phyloP scores from a whole-genome alignment of 164 flowering plant species.

The Dillenia suffruticosa region DNA sequence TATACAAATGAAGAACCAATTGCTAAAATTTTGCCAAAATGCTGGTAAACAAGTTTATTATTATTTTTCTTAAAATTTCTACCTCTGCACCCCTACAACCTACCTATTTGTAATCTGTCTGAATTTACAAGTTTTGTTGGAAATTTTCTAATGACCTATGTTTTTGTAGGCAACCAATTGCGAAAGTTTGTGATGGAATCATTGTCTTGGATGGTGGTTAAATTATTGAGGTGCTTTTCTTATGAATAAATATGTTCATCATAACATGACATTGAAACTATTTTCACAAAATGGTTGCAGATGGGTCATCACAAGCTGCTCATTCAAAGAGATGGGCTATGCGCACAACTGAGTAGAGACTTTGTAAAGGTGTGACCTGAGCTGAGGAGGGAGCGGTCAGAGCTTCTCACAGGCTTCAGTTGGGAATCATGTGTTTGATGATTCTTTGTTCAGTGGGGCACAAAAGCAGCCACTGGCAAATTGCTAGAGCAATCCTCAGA shows the following conservation, averaged over 20 bases:
- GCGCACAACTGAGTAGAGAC: constrained; percentile 64
- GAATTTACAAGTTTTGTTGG: not conserved
- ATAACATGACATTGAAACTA: not conserved
- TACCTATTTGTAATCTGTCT: no score
- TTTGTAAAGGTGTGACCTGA: constrained; percentile 62
- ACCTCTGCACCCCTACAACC: not conserved
- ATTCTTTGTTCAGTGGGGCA: constrained; percentile 95
- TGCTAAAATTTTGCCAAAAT: no score
- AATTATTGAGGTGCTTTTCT: constrained; percentile 44
- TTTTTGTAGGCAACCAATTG: constrained; percentile 57
- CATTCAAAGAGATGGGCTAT: constrained; percentile 58
- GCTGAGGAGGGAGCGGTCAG: not conserved
- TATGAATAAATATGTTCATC: no score
- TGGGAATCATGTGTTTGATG: constrained; percentile 46
- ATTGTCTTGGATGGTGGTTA: constrained; percentile 79
- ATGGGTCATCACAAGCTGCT: constrained; percentile 77
- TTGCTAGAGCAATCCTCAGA: constrained; percentile 84
- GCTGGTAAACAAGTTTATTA: no score
- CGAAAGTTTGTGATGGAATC: constrained; percentile 86
- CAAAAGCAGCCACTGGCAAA: constrained; percentile 94
- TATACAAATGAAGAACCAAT: no score
- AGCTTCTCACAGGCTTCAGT: constrained; percentile 11
- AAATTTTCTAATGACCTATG: not conserved
- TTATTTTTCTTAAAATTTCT: constrained; percentile 9
- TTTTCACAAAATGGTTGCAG: constrained; percentile 30